phyloP scores from a whole-genome alignment of 2,329 filamentous ascomycete genomes.

The Colletotrichum incanum region DNA sequence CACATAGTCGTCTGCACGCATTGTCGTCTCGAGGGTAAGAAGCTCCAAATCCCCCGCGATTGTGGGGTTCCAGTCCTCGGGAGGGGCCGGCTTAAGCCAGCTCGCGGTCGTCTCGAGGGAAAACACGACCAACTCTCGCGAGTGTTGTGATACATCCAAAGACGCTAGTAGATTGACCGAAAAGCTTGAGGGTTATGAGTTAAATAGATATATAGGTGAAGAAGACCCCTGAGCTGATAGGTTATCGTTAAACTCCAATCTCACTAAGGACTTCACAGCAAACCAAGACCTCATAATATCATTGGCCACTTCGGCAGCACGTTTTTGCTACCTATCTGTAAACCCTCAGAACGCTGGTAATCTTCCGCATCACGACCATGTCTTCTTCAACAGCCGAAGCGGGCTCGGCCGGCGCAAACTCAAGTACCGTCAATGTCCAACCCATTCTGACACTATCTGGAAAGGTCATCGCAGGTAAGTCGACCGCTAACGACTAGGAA shows the following conservation, averaged over 20 bases:
- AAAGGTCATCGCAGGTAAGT: slow-evolving; percentile 58
- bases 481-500: not conserved
- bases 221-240: not conserved
- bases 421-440: slow-evolving; percentile 27
- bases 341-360: not conserved
- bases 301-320: not conserved
- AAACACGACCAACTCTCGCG: not conserved
- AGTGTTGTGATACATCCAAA: not conserved
- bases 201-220: slow-evolving; percentile 7
- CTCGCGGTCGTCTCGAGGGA: slow-evolving; percentile 32
- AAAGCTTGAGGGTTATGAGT: not conserved
- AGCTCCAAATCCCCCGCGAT: slow-evolving; percentile 31
- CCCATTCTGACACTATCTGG: slow-evolving; percentile 49
- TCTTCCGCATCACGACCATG: not conserved
- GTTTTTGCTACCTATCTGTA: not conserved
- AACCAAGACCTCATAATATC: not conserved
- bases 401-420: not conserved
- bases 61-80: not conserved
- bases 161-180: not conserved
- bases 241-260: too few species aligned
- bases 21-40: slow-evolving; percentile 36
- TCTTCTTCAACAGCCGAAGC: slow-evolving; percentile 8
- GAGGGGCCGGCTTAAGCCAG: not conserved
- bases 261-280: not conserved
- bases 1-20: not conserved